Evolutionary conservation across 257 asterid species (phyloP), one percentile per base, ranked within the genome.

Genomic region (Lithospermum erythrorhizon): DNA sequence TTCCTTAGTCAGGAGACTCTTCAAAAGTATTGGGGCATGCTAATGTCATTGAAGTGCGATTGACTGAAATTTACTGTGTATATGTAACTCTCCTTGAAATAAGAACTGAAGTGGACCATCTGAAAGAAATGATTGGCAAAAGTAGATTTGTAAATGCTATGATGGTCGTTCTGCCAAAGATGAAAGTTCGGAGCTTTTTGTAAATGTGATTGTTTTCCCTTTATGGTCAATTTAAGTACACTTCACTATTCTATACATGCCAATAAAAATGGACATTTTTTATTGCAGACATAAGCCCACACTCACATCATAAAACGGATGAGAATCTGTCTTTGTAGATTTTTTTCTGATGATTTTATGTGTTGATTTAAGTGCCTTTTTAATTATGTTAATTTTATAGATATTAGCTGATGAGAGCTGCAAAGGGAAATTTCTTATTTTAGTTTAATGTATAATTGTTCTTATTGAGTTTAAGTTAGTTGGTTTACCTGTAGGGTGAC

Each of bases 401-500:
- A 1, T 11, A 11, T 41, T 41, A 14, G 49, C 18, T 41, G 9
- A 35, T 35, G 47, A 4, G 47, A 35, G 15, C 0, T 35, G 47
- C 9, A 8, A 1, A 3, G 49, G 49, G 49, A 41, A 41, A 11
- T 35, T 35, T 32, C 30, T 32, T 22, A 6, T 21, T 17, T 55
- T 55, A 3, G 15, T 64, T 32, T 35, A 13, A 27, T 27, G 32
- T 35, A 35, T 6, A 3, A 35, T 35, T 35, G 45, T 35, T 35
- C 45, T 54, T 21, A 27, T 30, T 23, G 45, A 35, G 32, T 41
- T 25, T 23, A 10, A 25, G 17, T 3, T 29, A 53, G 54, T 55
- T 30, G 62, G 61, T 74, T 35, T 65, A 15, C 73, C 48, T 61
- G 35, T 65, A 78, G 94, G 85, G 63, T 69, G 54, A 60, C 59